Evolutionary conservation across 2,329 filamentous ascomycete genomes (phyloP).

Genomic region (Penicillium olsonii): DNA sequence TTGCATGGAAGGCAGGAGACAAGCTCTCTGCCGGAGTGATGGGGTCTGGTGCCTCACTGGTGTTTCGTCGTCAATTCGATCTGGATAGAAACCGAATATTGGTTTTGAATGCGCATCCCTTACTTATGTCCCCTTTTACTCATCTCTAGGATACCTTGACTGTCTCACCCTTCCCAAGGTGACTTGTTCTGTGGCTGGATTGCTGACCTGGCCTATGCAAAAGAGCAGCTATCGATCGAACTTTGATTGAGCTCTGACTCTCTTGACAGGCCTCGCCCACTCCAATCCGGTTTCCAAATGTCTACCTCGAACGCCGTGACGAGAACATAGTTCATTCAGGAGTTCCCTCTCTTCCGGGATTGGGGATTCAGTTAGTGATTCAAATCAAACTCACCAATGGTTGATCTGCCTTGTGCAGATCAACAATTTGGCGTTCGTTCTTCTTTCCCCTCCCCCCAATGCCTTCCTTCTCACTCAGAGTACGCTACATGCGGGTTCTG

Average conservation of each 20-base stretch:
- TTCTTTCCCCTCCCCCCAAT: slow-evolving; percentile 13
- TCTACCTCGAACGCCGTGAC: background rate
- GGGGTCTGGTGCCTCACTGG: background rate
- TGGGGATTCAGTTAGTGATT: slow-evolving; percentile 9
- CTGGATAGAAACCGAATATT: too few species aligned
- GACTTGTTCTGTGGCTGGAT: background rate
- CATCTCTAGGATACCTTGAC: slow-evolving; percentile 5
- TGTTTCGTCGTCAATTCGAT: background rate
- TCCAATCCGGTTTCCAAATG: background rate
- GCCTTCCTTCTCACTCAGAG: slow-evolving; percentile 39
- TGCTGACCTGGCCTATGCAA: background rate
- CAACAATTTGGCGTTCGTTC: slow-evolving; percentile 15
- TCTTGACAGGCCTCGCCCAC: background rate
- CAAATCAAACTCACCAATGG: slow-evolving; percentile 10
- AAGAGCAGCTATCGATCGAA: background rate
- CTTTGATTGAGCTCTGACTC: background rate
- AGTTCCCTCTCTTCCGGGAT: background rate
- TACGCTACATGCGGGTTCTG: slow-evolving; percentile 40
- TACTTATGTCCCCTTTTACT: too few species aligned
- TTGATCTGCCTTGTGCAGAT: slow-evolving; percentile 10
- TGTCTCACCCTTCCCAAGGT: background rate
- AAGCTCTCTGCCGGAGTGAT: background rate
- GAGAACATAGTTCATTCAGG: slow-evolving; percentile 5
- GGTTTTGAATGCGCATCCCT: too few species aligned
- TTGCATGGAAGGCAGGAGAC: background rate